Evolutionary conservation across 345 rosid genomes (phyloP), one percentile per base, ranked within the genome.

Genomic region (Ceriops tagal): DNA sequence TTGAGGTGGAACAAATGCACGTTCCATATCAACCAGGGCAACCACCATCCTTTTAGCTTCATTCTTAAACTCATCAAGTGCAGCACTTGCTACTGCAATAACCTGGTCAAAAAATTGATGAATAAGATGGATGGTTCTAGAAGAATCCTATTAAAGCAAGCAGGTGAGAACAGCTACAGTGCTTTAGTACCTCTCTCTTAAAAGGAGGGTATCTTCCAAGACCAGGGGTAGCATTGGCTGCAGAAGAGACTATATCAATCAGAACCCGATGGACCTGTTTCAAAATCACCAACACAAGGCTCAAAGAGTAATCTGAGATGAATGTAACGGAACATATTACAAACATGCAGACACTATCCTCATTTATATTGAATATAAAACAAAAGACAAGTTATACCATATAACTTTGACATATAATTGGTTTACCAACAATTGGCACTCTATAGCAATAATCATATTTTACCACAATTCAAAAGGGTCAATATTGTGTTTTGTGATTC

Each of bases 11-110:
- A 96, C 99, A 84, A 96, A 96, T 39, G 85, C 98, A 57, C 99
- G 98, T 77, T 96, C 99, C 99, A 96, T 96, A 77, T 96, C 99
- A 66, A 96, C 98, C 39, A 96, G 82, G 24, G 99, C 98, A 77
- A 96, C 86, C 1, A 96, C 99, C 99, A 96, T 92, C 75, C 89
- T 92, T 77, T 82, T 92, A 55, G 99, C 88, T 80, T 96, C 98
- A 81, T 60, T 85, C 84, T 92, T 96, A 80, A 96, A 96, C 53
- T 81, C 87, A 77, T 96, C 99, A 64, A 96, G 92, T 35, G 98
- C 99, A 73, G 84, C 79, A 80, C 83, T 90, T 66, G 98, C 99
- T 73, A 92, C 84, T 71, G 90, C 91, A 68, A 96, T 88, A 78
- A 96, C 89, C 98, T 96, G 81, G 59, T 77, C n/a, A 62, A 73